phyloP scores from a whole-genome alignment of 2,329 filamentous ascomycete species.

The Leptoxyphium fumago region DNA sequence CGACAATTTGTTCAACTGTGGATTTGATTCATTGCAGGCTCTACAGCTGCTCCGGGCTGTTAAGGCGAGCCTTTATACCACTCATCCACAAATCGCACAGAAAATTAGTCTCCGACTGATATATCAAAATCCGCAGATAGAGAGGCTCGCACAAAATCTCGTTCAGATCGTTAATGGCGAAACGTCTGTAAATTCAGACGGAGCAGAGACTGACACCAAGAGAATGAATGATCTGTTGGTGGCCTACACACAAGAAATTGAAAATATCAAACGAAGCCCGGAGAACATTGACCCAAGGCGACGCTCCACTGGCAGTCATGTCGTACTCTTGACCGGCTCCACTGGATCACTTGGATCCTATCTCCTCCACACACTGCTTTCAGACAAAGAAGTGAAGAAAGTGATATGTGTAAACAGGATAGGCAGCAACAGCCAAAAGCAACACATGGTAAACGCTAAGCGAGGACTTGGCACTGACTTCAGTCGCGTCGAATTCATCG shows the following conservation, averaged over 20 bases:
- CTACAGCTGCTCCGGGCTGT: not conserved
- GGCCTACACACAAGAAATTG: not conserved
- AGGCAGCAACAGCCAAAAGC: slow-evolving; percentile 9
- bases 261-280: not conserved
- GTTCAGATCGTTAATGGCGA: not conserved
- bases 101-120: not conserved
- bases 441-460: slow-evolving; percentile 9
- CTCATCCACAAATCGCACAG: not conserved
- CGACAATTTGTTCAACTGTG: not conserved
- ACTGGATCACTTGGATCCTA: slow-evolving; percentile 23
- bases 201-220: not conserved
- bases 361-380: slow-evolving; percentile 17
- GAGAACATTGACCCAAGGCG: no score
- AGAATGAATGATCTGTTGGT: not conserved
- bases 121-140: slow-evolving; percentile 14
- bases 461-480: slow-evolving; percentile 13
- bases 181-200: not conserved
- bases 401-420: slow-evolving; percentile 20
- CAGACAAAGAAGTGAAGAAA: slow-evolving; percentile 10
- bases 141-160: not conserved
- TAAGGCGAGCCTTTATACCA: not conserved
- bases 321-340: slow-evolving; percentile 21
- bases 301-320: slow-evolving; percentile 4
- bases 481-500: slow-evolving; percentile 12
- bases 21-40: not conserved